phyloP scores from a whole-genome alignment of 306 rosid genomes.

The Prunus armeniaca region DNA sequence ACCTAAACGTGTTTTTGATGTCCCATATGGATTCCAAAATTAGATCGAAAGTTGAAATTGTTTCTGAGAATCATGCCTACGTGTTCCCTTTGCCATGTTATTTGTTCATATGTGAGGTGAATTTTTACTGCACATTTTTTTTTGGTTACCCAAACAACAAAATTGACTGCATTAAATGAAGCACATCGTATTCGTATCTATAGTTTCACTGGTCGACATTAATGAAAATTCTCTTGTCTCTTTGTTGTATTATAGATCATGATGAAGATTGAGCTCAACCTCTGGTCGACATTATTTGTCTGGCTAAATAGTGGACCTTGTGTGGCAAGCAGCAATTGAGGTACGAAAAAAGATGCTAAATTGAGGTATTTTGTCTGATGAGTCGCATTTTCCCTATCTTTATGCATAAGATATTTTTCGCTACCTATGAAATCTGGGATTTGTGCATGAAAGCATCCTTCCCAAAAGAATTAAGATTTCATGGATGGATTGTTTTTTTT shows the following conservation, averaged over 20 bases:
- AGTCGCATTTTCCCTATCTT: neutral
- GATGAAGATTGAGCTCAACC: neutral
- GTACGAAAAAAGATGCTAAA: neutral
- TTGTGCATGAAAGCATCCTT: neutral
- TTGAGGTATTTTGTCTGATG: neutral
- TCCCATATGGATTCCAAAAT: too few species aligned
- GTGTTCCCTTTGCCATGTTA: too few species aligned
- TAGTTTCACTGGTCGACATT: too few species aligned
- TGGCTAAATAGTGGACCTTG: neutral
- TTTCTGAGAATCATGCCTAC: too few species aligned
- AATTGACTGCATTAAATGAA: too few species aligned
- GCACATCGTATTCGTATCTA: too few species aligned
- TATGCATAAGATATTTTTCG: neutral
- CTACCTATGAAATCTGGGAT: neutral
- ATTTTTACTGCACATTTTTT: too few species aligned
- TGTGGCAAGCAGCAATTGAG: neutral
- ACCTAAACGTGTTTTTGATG: too few species aligned
- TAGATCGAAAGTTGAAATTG: neutral
- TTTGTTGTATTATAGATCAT: too few species aligned
- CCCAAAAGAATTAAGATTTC: neutral
- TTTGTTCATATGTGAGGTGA: neutral
- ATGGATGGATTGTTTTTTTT: neutral
- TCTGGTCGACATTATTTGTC: neutral
- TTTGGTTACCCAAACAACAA: too few species aligned
- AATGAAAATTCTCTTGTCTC: too few species aligned